These are phyloP conservation scores for Thielaviopsis ethacetica DNA, from an alignment of 2,329 filamentous ascomycete species.

Conservation along the genomic window DNA sequence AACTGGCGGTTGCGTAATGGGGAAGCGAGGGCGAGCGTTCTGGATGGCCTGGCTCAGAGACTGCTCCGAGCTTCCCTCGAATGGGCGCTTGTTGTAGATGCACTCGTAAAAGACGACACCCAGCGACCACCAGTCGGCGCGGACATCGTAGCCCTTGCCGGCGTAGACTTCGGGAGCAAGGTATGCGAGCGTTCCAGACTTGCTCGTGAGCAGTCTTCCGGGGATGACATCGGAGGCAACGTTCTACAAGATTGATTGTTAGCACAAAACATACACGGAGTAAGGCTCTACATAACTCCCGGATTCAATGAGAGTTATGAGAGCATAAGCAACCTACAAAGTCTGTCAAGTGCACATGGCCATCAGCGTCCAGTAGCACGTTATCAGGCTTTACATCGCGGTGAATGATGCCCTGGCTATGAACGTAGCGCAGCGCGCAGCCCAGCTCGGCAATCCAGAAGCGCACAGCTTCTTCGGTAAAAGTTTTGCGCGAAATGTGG, in stretches of 20 bases:
- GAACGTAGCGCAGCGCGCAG: slow-evolving; percentile 77
- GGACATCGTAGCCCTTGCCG: slow-evolving; percentile 72
- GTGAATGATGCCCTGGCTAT: slow-evolving; percentile 75
- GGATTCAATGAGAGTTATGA: no score
- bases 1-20: slow-evolving; percentile 82
- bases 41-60: slow-evolving; percentile 65
- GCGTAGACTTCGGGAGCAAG: slow-evolving; percentile 90
- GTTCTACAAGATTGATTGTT: slow-evolving; percentile 41
- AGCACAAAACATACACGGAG: no score
- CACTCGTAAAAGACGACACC: slow-evolving; percentile 98
- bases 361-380: slow-evolving; percentile 70
- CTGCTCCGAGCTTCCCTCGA: slow-evolving; percentile 77
- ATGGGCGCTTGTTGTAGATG: slow-evolving; percentile 97
- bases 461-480: slow-evolving; percentile 88
- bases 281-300: no score
- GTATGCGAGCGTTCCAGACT: slow-evolving; percentile 91
- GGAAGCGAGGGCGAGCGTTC: slow-evolving; percentile 69
- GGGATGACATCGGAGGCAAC: slow-evolving; percentile 87
- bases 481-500: slow-evolving; percentile 94
- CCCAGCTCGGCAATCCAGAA: slow-evolving; percentile 96
- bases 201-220: slow-evolving; percentile 73
- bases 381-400: slow-evolving; percentile 88
- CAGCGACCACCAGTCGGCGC: slow-evolving; percentile 97
- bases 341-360: slow-evolving; percentile 92
- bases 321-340: slow-evolving; percentile 49